These are phyloP conservation scores for Yarrowia hollandica DNA, from an alignment of 805 yeast species.

Conservation along the genomic window DNA sequence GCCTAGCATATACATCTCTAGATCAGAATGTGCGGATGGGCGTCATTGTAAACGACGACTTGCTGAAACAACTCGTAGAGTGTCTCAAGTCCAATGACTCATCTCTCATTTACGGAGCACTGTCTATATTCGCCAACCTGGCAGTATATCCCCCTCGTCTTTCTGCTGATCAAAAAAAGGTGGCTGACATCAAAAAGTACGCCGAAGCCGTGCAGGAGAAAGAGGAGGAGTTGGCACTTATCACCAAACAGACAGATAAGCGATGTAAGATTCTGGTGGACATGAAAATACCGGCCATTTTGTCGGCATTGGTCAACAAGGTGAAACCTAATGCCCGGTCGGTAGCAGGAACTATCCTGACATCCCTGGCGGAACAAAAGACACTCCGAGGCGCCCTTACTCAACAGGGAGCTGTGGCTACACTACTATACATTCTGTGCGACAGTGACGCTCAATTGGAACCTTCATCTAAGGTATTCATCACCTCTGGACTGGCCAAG, in stretches of 20 bases:
- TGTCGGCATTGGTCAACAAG: conserved; percentile 34
- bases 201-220: conserved; percentile 37
- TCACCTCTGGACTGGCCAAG: conserved; percentile 41
- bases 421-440: conserved; percentile 36
- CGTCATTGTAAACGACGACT: conserved; percentile 30
- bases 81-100: conserved; percentile 32
- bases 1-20: conserved; percentile 43
- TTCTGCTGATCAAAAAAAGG: conserved; percentile 38
- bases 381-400: conserved; percentile 38
- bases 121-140: conserved; percentile 40
- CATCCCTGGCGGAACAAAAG: conserved; percentile 39
- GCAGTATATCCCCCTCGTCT: conserved; percentile 40
- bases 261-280: conserved; percentile 38
- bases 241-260: conserved; percentile 33
- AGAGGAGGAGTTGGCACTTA: conserved; percentile 33
- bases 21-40: conserved; percentile 39
- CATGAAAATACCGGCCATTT: conserved; percentile 34
- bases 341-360: conserved; percentile 37
- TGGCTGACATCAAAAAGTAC: conserved; percentile 37
- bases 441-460: conserved; percentile 31
- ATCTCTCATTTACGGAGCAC: conserved; percentile 40
- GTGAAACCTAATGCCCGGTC: conserved; percentile 36
- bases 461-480: conserved; percentile 32
- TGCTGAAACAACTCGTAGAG: conserved; percentile 34
- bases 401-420: conserved; percentile 43